Evolutionary conservation across 2,329 filamentous ascomycete genomes (phyloP).

Genomic region (Alternaria gaisen): DNA sequence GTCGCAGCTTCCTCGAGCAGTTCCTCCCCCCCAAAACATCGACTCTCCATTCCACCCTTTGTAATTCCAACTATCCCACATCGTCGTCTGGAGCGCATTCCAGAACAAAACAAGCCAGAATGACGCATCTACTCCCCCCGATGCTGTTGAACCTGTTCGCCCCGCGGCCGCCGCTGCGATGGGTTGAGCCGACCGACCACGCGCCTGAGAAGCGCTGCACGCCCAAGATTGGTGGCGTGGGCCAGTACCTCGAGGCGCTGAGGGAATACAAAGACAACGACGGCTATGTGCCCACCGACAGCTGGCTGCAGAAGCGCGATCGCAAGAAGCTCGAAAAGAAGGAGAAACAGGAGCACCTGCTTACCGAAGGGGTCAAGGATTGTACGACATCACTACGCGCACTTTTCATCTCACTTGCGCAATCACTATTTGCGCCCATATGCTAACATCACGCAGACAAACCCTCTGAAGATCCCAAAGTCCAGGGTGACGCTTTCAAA

Average conservation of each 20-base stretch:
- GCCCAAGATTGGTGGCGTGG: conserved; percentile 75
- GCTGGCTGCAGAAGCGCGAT: conserved; percentile 88
- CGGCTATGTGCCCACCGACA: conserved; percentile 83
- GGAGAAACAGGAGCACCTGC: conserved; percentile 68
- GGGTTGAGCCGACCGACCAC: conserved; percentile 82
- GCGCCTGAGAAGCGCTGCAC: conserved; percentile 84
- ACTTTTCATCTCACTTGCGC: background rate
- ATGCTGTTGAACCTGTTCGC: conserved; percentile 94
- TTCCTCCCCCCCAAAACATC: conserved; percentile 7
- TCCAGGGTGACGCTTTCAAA: conserved; percentile 92
- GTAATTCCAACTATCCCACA: conserved; percentile 40
- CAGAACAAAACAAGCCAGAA: conserved; percentile 54
- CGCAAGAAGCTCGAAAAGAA: conserved; percentile 84
- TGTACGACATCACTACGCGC: conserved; percentile 60
- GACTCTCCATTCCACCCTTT: conserved; percentile 25
- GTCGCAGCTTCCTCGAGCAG: conserved; percentile 27
- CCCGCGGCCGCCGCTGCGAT: conserved; percentile 89
- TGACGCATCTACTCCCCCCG: conserved; percentile 96
- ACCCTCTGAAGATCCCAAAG: conserved; percentile 83
- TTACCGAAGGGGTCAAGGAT: conserved; percentile 69
- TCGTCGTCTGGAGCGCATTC: conserved; percentile 48
- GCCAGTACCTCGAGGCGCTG: conserved; percentile 76
- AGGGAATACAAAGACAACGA: conserved; percentile 81
- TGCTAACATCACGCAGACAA: conserved; percentile 67
- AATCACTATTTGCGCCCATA: background rate